phyloP scores from a whole-genome alignment of 768 basidiomycete species.

The Russula earlei region DNA sequence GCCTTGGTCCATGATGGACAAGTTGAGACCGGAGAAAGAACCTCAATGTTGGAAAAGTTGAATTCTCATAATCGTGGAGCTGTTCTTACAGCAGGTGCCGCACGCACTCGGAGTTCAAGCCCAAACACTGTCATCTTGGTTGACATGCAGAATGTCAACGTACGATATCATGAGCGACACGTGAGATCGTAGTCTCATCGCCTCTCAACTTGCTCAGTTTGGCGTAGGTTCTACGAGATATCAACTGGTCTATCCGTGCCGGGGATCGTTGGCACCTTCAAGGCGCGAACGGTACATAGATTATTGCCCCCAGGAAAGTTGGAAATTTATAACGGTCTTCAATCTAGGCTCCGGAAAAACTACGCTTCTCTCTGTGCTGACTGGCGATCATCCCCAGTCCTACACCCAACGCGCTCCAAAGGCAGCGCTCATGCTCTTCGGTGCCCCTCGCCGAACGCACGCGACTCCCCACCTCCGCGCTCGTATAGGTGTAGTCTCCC shows the following conservation, averaged over 20 bases:
- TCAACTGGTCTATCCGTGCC: constrained; percentile 73
- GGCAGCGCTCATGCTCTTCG: constrained; percentile 48
- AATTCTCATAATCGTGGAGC: background rate
- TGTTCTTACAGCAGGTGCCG: background rate
- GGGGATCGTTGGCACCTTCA: constrained; percentile 88
- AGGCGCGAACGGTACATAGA: constrained; percentile 67
- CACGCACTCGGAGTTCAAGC: background rate
- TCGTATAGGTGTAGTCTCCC: constrained; percentile 72
- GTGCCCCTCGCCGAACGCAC: constrained; percentile 48
- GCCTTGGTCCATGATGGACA: constrained; percentile 40
- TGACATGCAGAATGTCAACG: constrained; percentile 54
- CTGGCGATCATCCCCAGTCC: constrained; percentile 93
- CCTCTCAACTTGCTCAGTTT: background rate
- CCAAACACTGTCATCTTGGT: constrained; percentile 38
- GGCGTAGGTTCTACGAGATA: constrained; percentile 57
- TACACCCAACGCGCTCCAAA: constrained; percentile 50
- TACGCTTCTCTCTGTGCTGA: constrained; percentile 48
- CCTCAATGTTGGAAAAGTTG: constrained; percentile 30
- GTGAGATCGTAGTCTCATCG: background rate
- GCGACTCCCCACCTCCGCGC: constrained; percentile 60
- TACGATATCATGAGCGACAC: constrained; percentile 51
- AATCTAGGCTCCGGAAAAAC: constrained; percentile 44
- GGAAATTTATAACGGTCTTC: background rate
- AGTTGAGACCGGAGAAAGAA: constrained; percentile 44
- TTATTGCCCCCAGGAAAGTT: background rate